Base-by-base conservation (phyloP, 768 basidiomycete species). In the Mycena pura region DNA sequence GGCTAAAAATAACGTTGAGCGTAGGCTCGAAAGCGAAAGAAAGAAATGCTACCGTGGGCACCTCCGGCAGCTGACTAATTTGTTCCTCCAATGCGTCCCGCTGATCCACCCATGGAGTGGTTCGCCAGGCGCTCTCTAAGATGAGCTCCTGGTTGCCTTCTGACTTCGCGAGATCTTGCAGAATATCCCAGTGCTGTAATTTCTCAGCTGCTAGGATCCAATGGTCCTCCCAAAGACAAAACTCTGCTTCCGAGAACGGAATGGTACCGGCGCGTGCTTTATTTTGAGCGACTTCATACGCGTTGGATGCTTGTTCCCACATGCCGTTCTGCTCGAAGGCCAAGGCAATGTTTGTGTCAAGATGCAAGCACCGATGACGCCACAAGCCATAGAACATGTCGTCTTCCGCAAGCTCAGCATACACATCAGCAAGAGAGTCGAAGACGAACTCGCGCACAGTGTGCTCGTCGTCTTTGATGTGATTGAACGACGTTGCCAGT, bases 171-270 rank as follows among this genome's bases (percentile, higher is more conserved):
- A 99, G 85, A 51, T 99, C 97, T 63, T 92, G 86, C 5, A 99
- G 82, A 21, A 91, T 86, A 60, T 99, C 97, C 97, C 97, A 99
- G 63, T 97, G 92, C 71, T 99, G 97, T 17, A 99, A 80, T 74
- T 99, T 99, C 77, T 96, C 93, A 0, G 95, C 90, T 1, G 95
- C 85, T 8, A 96, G 78, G 60, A 99, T 92, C 96, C 97, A 99
- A 73, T 99, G 97, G 72, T 99, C 97, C 69, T 99, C 97, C 97
- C 97, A 99, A 19, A 99, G 80, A 68, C 92, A 95, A 73, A 96
- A 98, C 73, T 99, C 97, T 2, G 91, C 82, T 73, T 99, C 97
- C 13, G 92, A 90, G 78, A 96, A 99, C 1, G 95, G 88, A 52
- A 97, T 86, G 6, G 84, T 78, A 5, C 94, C 93, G 4, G 85